Conservation (phyloP, 116 monocot species). For the Posidonia oceanica region DNA sequence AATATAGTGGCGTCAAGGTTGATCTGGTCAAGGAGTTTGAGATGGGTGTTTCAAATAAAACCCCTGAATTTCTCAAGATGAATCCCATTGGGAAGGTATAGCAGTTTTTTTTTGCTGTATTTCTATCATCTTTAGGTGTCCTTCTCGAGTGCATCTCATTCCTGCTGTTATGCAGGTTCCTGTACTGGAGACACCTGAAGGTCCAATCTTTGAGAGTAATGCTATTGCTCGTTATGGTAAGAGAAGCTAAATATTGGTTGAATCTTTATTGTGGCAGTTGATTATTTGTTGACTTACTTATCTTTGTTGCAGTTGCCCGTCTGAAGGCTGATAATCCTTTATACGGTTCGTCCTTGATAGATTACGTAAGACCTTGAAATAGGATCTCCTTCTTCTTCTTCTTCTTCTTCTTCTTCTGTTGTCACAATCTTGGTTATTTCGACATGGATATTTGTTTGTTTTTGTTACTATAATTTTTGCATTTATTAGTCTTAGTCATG, state of each 20-base stretch:
- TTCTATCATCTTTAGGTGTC: not conserved
- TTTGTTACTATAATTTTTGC: too few species aligned
- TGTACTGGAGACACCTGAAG: slow-evolving; percentile 90
- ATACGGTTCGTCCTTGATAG: slow-evolving; percentile 65
- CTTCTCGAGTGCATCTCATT: not conserved
- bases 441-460: too few species aligned
- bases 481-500: too few species aligned
- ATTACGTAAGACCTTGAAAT: slow-evolving; percentile 56
- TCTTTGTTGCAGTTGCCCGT: slow-evolving; percentile 40
- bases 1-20: slow-evolving; percentile 33
- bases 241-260: not conserved
- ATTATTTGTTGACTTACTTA: not conserved
- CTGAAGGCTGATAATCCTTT: slow-evolving; percentile 70
- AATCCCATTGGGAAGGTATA: slow-evolving; percentile 85
- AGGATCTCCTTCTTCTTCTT: not conserved
- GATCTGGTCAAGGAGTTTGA: slow-evolving; percentile 61
- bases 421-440: too few species aligned
- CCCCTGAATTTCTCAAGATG: slow-evolving; percentile 81
- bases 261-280: not conserved
- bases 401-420: not conserved
- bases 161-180: slow-evolving; percentile 42
- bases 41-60: slow-evolving; percentile 86
- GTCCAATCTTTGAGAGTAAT: slow-evolving; percentile 87
- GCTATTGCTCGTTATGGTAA: slow-evolving; percentile 84
- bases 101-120: not conserved